Conservation (phyloP, 2,329 filamentous ascomycete genomes). For the Lasiodiplodia theobromae region DNA sequence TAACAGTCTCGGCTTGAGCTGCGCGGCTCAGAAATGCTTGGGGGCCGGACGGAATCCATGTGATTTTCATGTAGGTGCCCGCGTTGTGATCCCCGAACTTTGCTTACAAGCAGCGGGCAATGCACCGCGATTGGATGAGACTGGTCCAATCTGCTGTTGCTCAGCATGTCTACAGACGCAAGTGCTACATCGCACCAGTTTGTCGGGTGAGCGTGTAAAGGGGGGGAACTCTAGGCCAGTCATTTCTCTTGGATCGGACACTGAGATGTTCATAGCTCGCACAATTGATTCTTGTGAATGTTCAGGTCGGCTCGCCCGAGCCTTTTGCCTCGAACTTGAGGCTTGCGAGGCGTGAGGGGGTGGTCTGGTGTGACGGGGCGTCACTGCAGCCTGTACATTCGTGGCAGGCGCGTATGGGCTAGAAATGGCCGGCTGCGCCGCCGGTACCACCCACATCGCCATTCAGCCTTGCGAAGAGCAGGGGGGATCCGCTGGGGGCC, state of each 20-base stretch:
- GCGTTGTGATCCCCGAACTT: not conserved
- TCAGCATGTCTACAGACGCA: not conserved
- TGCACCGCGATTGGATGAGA: not conserved
- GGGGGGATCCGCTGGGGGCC: not conserved
- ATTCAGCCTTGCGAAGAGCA: slow-evolving; percentile 3
- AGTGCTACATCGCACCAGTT: not conserved
- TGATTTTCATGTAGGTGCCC: not conserved
- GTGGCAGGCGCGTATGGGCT: slow-evolving; percentile 1
- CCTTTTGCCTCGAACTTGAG: not conserved
- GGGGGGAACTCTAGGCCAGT: not conserved
- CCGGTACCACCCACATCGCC: not conserved
- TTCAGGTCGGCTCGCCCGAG: not conserved
- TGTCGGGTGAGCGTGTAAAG: not conserved
- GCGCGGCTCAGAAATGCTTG: not conserved
- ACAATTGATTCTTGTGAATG: not conserved
- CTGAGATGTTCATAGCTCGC: not conserved
- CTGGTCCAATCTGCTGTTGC: not conserved
- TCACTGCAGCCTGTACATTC: not conserved
- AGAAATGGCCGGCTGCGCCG: not conserved
- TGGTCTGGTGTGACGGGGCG: not conserved
- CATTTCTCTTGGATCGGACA: not conserved
- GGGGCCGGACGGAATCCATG: slow-evolving; percentile 8
- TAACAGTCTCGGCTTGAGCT: not conserved
- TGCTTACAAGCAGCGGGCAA: not conserved
- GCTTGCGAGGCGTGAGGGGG: not conserved